These are phyloP conservation scores for Chaetoscypha palmicola DNA, from an alignment of 2,329 filamentous ascomycete genomes.

Conservation along the genomic window DNA sequence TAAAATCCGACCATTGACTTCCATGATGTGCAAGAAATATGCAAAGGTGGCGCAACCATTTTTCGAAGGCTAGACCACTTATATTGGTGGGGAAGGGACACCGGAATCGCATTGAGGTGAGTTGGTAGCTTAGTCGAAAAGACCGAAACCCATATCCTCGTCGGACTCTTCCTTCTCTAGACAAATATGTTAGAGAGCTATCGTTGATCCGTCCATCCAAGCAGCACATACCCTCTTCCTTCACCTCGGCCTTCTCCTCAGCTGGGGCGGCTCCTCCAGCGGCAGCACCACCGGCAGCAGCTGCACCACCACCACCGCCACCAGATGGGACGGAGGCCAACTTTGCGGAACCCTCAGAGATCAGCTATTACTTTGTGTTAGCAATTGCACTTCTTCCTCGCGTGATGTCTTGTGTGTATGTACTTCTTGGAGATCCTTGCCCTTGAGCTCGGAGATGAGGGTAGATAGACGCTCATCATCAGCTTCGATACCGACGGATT, in stretches of 20 bases:
- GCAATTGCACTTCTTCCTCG: constrained; percentile 5
- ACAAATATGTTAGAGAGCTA: constrained; percentile 22
- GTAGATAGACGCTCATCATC: constrained; percentile 79
- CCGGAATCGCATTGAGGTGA: constrained; percentile 16
- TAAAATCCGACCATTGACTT: constrained; percentile 17
- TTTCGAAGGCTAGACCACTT: constrained; percentile 23
- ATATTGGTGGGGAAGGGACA: constrained; percentile 20
- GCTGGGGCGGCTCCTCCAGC: constrained; percentile 58
- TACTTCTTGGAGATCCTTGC: constrained; percentile 92
- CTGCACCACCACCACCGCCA: constrained; percentile 67
- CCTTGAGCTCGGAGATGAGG: constrained; percentile 84
- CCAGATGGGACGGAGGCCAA: constrained; percentile 96
- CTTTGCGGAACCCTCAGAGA: constrained; percentile 82
- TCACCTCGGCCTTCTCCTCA: constrained; percentile 63
- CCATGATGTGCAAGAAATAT: constrained; percentile 25
- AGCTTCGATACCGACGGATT: constrained; percentile 90
- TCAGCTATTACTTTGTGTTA: constrained; percentile 58
- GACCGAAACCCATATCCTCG: constrained; percentile 72
- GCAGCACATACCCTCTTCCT: constrained; percentile 72
- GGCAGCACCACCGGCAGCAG: constrained; percentile 59
- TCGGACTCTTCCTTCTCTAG: constrained; percentile 62
- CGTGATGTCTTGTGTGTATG: constrained; percentile 20
- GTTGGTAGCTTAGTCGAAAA: constrained; percentile 58
- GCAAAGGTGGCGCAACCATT: constrained; percentile 28
- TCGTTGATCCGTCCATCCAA: not conserved